Conservation (phyloP, 805 yeast genomes). For the Candida fluviatilis region DNA sequence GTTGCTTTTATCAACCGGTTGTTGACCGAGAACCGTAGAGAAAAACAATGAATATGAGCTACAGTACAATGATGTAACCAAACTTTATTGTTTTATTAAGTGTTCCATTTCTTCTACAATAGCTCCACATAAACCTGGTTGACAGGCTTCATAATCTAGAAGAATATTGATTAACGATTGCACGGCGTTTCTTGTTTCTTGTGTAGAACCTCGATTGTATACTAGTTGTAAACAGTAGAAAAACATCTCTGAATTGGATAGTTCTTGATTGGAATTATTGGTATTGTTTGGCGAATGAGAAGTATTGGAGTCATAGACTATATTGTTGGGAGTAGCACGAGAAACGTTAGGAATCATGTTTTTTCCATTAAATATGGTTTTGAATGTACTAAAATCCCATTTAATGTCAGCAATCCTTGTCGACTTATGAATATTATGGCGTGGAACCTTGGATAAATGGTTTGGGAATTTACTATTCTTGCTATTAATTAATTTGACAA, state of each 20-base stretch:
- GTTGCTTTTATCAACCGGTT: too few relatives aligned
- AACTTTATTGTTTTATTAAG: slow-evolving; percentile 5
- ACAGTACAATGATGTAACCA: too few relatives aligned
- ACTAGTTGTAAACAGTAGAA: slow-evolving; percentile 45
- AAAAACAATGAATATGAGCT: too few relatives aligned
- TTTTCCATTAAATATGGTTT: not conserved
- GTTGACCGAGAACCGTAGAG: too few relatives aligned
- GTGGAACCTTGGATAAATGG: slow-evolving; percentile 9
- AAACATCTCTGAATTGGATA: slow-evolving; percentile 34
- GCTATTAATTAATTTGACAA: slow-evolving; percentile 34
- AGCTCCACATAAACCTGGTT: slow-evolving; percentile 65
- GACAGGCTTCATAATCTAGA: slow-evolving; percentile 41
- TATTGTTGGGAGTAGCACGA: not conserved
- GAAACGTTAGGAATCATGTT: not conserved
- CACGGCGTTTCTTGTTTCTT: slow-evolving; percentile 45
- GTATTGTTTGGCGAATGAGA: not conserved
- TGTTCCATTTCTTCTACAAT: slow-evolving; percentile 55
- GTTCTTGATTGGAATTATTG: slow-evolving; percentile 2
- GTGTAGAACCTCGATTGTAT: slow-evolving; percentile 48
- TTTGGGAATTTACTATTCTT: slow-evolving; percentile 29
- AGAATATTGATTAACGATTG: slow-evolving; percentile 38
- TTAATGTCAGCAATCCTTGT: slow-evolving; percentile 6
- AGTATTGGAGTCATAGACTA: not conserved
- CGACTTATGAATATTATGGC: slow-evolving; percentile 5
- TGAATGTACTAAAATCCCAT: slow-evolving; percentile 12